Percentiles rank a stretch among this genome's conserved stretches.
Evolutionary conservation across 768 basidiomycete species (phyloP).

Genomic region (Leucocoprinus birnbaumii): DNA sequence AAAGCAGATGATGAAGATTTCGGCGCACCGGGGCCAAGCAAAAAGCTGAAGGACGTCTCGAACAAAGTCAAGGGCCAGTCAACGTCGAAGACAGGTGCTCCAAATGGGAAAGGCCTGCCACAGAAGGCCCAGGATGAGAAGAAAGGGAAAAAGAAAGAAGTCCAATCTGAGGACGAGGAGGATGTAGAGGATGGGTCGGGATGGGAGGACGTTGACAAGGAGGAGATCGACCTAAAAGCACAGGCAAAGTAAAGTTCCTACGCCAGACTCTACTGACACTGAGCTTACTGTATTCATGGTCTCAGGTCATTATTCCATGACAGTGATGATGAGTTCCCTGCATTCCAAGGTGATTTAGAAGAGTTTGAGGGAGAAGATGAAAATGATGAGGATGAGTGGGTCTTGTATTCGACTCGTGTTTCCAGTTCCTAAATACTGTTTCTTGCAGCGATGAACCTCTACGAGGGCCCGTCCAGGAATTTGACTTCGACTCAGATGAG

Average conservation of each 20-base stretch:
- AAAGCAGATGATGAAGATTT: constrained; percentile 49
- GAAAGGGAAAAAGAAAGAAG: constrained; percentile 12
- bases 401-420: neutral
- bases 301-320: constrained; percentile 44
- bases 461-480: constrained; percentile 50
- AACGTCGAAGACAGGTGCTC: constrained; percentile 17
- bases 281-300: constrained; percentile 7
- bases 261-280: constrained; percentile 1
- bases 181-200: constrained; percentile 46
- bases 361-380: constrained; percentile 45
- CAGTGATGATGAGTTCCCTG: constrained; percentile 34
- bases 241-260: constrained; percentile 35
- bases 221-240: constrained; percentile 40
- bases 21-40: constrained; percentile 37
- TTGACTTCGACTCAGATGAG: constrained; percentile 63
- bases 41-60: constrained; percentile 43
- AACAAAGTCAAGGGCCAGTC: constrained; percentile 32
- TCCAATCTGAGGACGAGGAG: constrained; percentile 16
- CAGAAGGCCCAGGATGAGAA: constrained; percentile 15
- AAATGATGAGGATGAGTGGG: constrained; percentile 33
- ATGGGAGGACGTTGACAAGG: constrained; percentile 59
- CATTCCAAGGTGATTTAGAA: constrained; percentile 43
- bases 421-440: constrained; percentile 9
- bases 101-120: constrained; percentile 11
- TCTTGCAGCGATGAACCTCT: constrained; percentile 47